phyloP scores from a whole-genome alignment of 169 alveolate genomes.

The Fabrea salina region DNA sequence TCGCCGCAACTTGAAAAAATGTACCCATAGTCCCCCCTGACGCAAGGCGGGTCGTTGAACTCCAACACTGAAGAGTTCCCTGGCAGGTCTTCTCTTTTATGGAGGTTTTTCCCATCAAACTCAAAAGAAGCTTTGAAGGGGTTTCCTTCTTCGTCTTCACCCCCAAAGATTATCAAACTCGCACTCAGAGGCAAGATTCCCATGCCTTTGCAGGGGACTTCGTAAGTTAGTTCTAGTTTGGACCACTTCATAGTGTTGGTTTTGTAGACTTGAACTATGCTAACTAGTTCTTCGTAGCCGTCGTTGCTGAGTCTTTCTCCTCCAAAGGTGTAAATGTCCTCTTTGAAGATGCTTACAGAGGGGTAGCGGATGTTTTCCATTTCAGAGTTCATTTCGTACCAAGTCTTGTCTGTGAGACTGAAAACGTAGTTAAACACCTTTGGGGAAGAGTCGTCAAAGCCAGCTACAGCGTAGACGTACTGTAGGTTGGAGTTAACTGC shows the following conservation, averaged over 20 bases:
- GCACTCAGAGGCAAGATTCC: neutral
- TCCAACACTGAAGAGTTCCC: neutral
- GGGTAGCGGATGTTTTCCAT: neutral
- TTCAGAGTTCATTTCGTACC: neutral
- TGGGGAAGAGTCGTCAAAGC: neutral
- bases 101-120: slow-evolving; percentile 17
- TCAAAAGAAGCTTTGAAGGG: neutral
- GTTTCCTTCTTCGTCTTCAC: slow-evolving; percentile 24
- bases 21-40: neutral
- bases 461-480: neutral
- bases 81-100: neutral
- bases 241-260: neutral
- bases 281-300: neutral
- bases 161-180: neutral
- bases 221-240: neutral
- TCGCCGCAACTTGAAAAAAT: slow-evolving; percentile 8
- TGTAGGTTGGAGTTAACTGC: neutral
- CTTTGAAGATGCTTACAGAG: neutral
- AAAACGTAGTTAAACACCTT: neutral
- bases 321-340: neutral
- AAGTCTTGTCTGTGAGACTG: neutral
- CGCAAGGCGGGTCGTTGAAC: neutral
- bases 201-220: neutral
- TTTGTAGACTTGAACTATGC: neutral
- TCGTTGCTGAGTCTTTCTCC: neutral